A percentile compares a stretch with the other conserved stretches of the same genome.
Evolutionary conservation across 148 eudicot genomes (phyloP).

Genomic region (Vaccinium vitisidaea): DNA sequence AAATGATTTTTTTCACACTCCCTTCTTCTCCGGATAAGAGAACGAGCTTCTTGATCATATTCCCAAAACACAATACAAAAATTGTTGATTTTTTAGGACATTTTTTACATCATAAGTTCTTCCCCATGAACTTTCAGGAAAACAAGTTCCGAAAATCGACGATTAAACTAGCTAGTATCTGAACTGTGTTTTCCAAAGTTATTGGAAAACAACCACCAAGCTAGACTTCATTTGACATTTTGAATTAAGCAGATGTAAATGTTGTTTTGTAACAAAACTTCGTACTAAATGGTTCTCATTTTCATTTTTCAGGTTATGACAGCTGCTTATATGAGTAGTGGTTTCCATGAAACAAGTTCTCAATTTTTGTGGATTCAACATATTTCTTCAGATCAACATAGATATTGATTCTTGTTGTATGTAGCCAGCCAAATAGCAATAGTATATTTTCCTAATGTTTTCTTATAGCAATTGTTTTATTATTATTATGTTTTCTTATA

Average conservation of each 20-base stretch:
- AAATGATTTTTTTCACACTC: neutral
- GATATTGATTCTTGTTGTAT: neutral
- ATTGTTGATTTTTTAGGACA: too few species aligned
- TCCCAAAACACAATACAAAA: too few species aligned
- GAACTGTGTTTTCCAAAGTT: neutral
- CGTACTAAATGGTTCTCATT: neutral
- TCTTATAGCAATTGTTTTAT: neutral
- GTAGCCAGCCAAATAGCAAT: neutral
- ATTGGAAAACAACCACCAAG: neutral
- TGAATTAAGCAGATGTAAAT: neutral
- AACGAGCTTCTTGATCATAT: neutral
- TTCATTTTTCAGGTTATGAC: neutral
- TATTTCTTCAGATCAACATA: neutral
- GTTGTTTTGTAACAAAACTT: neutral
- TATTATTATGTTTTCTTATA: neutral
- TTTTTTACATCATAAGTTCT: neutral
- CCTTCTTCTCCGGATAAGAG: neutral
- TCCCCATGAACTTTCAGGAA: neutral
- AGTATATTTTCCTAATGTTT: neutral
- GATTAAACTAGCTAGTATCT: neutral
- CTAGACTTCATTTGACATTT: neutral
- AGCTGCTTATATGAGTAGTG: neutral
- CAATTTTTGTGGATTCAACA: neutral
- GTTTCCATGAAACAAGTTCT: neutral
- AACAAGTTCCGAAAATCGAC: neutral